Percentiles rank a stretch among this genome's conserved stretches.
These are phyloP conservation scores for Nematocida minor DNA, from an alignment of 371 early-diverging fungal species.

Conservation along the genomic window DNA sequence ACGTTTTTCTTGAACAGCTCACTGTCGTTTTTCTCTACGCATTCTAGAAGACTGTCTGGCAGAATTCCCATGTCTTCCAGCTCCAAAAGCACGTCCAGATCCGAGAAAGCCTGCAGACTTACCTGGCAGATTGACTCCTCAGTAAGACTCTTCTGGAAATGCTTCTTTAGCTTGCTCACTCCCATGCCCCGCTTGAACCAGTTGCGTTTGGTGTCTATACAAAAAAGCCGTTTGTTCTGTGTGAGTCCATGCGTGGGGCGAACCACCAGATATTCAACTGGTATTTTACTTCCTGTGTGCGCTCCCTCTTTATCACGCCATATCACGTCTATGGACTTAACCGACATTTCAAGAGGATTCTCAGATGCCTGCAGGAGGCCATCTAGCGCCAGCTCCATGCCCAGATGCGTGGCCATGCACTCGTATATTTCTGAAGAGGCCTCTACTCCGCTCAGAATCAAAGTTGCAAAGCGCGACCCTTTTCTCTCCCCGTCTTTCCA, in stretches of 20 bases:
- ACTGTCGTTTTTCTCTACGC: constrained; percentile 7
- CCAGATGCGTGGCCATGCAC: constrained; percentile 82
- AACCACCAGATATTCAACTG: constrained; percentile 49
- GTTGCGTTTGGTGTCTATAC: background rate
- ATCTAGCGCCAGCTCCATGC: constrained; percentile 79
- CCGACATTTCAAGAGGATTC: constrained; percentile 13
- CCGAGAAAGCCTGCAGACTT: constrained; percentile 39
- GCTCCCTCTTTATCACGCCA: constrained; percentile 45
- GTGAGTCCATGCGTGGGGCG: constrained; percentile 50
- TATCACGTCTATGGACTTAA: constrained; percentile 37
- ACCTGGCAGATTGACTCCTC: constrained; percentile 32
- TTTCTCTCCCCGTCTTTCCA: constrained; percentile 63
- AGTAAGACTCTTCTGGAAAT: constrained; percentile 50
- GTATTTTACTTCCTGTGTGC: constrained; percentile 14
- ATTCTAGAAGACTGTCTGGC: constrained; percentile 7
- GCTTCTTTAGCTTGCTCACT: constrained; percentile 39
- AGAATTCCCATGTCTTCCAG: constrained; percentile 45
- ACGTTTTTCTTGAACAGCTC: constrained; percentile 1
- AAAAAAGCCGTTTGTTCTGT: background rate
- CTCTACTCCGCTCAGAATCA: constrained; percentile 65
- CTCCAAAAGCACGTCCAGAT: constrained; percentile 49
- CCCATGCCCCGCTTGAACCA: constrained; percentile 15
- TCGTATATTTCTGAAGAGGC: constrained; percentile 76
- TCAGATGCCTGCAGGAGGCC: constrained; percentile 75
- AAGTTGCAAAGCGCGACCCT: constrained; percentile 48